These are phyloP conservation scores for Globisporangium parvum DNA, from an alignment of 352 stramenopile species.

Conservation along the genomic window DNA sequence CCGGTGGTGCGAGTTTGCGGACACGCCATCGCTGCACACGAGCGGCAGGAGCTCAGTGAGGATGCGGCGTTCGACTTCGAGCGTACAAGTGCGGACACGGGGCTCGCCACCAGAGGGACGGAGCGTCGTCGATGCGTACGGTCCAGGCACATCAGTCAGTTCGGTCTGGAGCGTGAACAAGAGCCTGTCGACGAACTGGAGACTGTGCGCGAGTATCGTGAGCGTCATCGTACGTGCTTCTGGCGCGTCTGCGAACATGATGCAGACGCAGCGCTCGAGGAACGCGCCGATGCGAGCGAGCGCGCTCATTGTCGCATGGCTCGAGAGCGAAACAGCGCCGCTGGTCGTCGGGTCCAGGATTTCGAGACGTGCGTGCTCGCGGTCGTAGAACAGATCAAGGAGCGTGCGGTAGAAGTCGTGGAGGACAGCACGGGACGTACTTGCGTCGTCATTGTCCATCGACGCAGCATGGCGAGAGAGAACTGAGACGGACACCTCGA, in stretches of 20 bases:
- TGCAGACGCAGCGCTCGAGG: slow-evolving; percentile 18
- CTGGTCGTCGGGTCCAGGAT: slow-evolving; percentile 26
- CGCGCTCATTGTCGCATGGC: slow-evolving; percentile 11
- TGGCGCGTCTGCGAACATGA: not conserved
- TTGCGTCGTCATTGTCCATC: slow-evolving; percentile 2
- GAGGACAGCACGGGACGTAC: slow-evolving; percentile 6
- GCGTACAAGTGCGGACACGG: slow-evolving; percentile 19
- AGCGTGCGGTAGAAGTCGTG: slow-evolving; percentile 21
- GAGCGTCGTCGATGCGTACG: too few species aligned
- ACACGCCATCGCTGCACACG: not conserved
- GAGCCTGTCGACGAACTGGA: slow-evolving; percentile 49
- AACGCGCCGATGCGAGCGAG: slow-evolving; percentile 24
- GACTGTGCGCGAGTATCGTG: slow-evolving; percentile 18
- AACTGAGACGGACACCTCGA: slow-evolving; percentile 17
- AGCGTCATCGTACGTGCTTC: slow-evolving; percentile 6
- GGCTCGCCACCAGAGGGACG: not conserved
- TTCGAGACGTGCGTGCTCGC: slow-evolving; percentile 24
- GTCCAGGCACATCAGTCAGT: slow-evolving; percentile 1
- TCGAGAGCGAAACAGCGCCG: slow-evolving; percentile 24
- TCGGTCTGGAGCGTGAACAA: slow-evolving; percentile 34
- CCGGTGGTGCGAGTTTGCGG: not conserved
- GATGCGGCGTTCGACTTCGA: slow-evolving; percentile 19
- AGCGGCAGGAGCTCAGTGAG: slow-evolving; percentile 2
- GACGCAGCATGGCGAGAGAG: slow-evolving; percentile 14
- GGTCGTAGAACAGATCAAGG: slow-evolving; percentile 33